Conservation (phyloP, 2,329 filamentous ascomycete genomes). For the Scorias spongiosa region DNA sequence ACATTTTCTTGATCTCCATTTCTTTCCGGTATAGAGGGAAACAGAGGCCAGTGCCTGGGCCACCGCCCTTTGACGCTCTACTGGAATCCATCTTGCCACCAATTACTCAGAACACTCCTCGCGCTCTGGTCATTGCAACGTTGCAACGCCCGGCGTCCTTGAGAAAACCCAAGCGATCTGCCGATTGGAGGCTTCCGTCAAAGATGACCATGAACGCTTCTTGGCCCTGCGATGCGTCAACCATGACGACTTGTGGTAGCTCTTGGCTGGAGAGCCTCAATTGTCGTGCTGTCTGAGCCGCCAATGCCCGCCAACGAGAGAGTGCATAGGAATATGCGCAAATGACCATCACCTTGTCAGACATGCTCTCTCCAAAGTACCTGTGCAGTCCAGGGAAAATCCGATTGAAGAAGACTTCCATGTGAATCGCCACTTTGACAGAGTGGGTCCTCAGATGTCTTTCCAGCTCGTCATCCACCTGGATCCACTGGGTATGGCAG, state of each 20-base stretch:
- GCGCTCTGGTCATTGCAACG: slow-evolving; percentile 10
- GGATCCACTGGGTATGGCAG: slow-evolving; percentile 5
- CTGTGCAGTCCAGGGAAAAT: slow-evolving; percentile 4
- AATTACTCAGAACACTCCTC: slow-evolving; percentile 9
- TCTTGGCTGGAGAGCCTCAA: not conserved
- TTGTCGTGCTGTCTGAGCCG: not conserved
- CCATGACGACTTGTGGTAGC: slow-evolving; percentile 6
- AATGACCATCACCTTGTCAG: slow-evolving; percentile 7
- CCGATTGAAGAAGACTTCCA: slow-evolving; percentile 5
- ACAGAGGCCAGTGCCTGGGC: not conserved
- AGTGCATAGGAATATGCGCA: slow-evolving; percentile 5
- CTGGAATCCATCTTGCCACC: slow-evolving; percentile 1
- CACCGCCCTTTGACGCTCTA: not conserved
- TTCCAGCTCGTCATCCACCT: slow-evolving; percentile 3
- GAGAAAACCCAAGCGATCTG: slow-evolving; percentile 7
- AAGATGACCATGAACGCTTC: slow-evolving; percentile 7
- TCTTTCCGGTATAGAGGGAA: not conserved
- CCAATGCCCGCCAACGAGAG: not conserved
- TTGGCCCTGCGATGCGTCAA: slow-evolving; percentile 7
- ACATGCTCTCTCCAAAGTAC: slow-evolving; percentile 3
- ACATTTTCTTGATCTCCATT: not conserved
- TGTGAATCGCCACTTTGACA: slow-evolving; percentile 2
- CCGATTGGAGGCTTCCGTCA: slow-evolving; percentile 6
- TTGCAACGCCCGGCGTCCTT: slow-evolving; percentile 6
- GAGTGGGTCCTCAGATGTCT: slow-evolving; percentile 1